A percentile compares a stretch with the other conserved stretches of the same genome.
phyloP scores from a whole-genome alignment of 2,329 filamentous ascomycete genomes.

The Fusarium sp. region DNA sequence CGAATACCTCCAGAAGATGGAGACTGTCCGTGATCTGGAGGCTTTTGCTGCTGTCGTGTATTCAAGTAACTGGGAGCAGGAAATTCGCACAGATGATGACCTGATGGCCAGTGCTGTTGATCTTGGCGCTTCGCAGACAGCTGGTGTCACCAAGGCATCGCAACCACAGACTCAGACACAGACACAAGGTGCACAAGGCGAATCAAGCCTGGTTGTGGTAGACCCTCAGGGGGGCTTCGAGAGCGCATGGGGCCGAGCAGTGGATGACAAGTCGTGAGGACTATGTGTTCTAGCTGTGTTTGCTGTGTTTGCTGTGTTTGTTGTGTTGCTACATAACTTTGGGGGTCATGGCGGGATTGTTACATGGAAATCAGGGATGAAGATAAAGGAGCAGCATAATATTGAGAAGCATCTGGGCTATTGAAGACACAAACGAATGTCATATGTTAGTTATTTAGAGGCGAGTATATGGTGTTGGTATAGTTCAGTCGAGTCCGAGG shows the following conservation, averaged over 20 bases:
- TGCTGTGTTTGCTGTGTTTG: not conserved
- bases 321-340: conserved; percentile 21
- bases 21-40: conserved; percentile 78
- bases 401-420: conserved; percentile 28
- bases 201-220: conserved; percentile 65
- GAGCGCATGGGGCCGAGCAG: conserved; percentile 74
- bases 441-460: conserved; percentile 17
- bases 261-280: conserved; percentile 41
- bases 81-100: conserved; percentile 62
- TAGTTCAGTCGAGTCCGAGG: conserved; percentile 21
- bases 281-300: not conserved
- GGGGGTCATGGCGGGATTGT: conserved; percentile 25
- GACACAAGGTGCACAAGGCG: conserved; percentile 37
- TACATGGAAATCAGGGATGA: not conserved
- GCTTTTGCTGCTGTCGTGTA: conserved; percentile 89
- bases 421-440: conserved; percentile 28
- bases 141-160: not conserved
- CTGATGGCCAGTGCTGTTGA: conserved; percentile 51
- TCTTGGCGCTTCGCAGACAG: conserved; percentile 40
- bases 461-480: not conserved
- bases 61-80: conserved; percentile 81
- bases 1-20: conserved; percentile 78
- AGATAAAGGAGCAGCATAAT: conserved; percentile 26
- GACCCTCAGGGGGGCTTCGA: conserved; percentile 66
- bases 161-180: conserved; percentile 24